Conservation (phyloP, 1,139 yeast species). For the Meyerozyma smithsonii region DNA sequence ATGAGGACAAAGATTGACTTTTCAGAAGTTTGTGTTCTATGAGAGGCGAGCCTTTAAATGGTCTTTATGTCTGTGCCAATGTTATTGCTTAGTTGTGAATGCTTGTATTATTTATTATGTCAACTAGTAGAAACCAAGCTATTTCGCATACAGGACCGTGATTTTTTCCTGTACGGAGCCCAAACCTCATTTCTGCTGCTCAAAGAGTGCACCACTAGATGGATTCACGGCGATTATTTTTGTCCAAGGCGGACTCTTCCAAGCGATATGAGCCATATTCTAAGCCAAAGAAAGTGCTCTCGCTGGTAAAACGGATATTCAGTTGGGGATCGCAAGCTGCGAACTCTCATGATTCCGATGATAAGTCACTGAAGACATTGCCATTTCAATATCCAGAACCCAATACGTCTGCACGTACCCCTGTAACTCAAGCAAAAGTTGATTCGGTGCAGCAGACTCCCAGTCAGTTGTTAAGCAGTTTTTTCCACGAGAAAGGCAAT, state of each 20-base stretch:
- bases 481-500: slow-evolving; percentile 74
- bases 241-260: neutral
- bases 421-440: neutral
- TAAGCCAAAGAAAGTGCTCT: slow-evolving; percentile 1
- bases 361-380: neutral
- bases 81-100: too few species aligned
- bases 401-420: neutral
- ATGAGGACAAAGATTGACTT: neutral
- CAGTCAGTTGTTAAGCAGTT: slow-evolving; percentile 62
- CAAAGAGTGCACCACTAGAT: neutral
- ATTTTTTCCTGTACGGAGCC: neutral
- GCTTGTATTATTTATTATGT: too few species aligned
- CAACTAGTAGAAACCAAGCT: too few species aligned
- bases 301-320: neutral
- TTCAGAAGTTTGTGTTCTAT: too few species aligned
- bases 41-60: too few species aligned
- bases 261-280: neutral
- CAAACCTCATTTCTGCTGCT: neutral
- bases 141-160: too few species aligned
- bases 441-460: slow-evolving; percentile 12
- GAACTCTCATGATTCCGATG: neutral
- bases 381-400: neutral
- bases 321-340: neutral
- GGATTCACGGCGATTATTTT: neutral
- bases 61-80: too few species aligned